Evolutionary conservation across 495 filamentous ascomycete species (phyloP).

Genomic region (Chaetomidium leptoderma): DNA sequence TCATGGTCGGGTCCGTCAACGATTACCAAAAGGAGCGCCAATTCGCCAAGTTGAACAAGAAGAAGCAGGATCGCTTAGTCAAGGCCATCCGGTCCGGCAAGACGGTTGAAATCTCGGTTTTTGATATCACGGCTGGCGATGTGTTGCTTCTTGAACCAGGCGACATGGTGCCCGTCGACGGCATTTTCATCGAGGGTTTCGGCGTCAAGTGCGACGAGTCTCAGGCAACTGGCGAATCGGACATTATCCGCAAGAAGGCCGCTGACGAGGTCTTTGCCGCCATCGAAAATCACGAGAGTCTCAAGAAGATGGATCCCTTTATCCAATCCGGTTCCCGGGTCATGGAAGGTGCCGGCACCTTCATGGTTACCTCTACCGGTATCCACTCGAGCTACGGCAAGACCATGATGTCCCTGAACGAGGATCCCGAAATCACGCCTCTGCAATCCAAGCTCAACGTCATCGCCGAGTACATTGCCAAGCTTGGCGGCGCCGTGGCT

Average conservation of each 20-base stretch:
- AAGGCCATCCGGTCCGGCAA: constrained; percentile 75
- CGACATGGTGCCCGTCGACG: constrained; percentile 72
- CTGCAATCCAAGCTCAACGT: constrained; percentile 88
- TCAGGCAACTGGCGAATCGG: constrained; percentile 80
- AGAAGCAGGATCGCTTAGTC: constrained; percentile 76
- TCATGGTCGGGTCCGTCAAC: constrained; percentile 67
- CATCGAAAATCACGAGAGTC: constrained; percentile 67
- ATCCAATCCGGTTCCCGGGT: constrained; percentile 91
- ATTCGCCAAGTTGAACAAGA: constrained; percentile 72
- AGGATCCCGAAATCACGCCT: constrained; percentile 89
- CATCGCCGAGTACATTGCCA: constrained; percentile 89
- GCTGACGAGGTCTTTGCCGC: constrained; percentile 76
- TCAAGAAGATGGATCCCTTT: constrained; percentile 89
- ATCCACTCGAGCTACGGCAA: constrained; percentile 86
- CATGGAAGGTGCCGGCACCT: constrained; percentile 84
- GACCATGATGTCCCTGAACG: constrained; percentile 88
- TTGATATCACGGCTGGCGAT: constrained; percentile 68
- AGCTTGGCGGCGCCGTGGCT: constrained; percentile 80
- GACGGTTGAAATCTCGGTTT: constrained; percentile 65
- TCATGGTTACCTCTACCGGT: constrained; percentile 80
- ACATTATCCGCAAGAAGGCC: constrained; percentile 66
- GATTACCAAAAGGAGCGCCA: constrained; percentile 78
- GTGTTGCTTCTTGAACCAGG: constrained; percentile 70
- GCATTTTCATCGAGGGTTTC: constrained; percentile 65
- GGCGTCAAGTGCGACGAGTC: constrained; percentile 79